Conservation (phyloP, 1,139 yeast genomes). For the Debaryomyces sp. region DNA sequence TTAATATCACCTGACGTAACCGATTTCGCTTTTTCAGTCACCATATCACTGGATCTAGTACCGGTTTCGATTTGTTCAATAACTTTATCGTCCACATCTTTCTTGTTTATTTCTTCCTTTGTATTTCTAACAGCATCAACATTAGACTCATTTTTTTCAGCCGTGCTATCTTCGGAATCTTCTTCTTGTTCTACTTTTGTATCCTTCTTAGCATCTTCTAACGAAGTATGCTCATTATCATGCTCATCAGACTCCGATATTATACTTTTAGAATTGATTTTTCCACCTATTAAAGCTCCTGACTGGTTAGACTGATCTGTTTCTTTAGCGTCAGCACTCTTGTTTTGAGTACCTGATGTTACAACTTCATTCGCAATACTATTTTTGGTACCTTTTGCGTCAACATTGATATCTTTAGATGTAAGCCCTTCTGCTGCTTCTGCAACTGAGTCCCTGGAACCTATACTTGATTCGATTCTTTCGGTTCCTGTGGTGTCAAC, state of each 20-base stretch:
- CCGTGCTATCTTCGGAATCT: not conserved
- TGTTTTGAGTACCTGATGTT: not conserved
- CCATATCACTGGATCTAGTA: not conserved
- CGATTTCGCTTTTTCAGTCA: not conserved
- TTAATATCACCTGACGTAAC: not conserved
- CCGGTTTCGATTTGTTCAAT: not conserved
- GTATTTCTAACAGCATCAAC: not conserved
- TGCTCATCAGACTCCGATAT: not conserved
- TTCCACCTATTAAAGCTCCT: not conserved
- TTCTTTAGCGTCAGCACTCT: not conserved
- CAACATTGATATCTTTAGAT: not conserved
- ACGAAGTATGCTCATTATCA: not conserved
- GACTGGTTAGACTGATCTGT: not conserved
- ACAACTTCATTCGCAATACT: not conserved
- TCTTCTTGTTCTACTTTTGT: not conserved
- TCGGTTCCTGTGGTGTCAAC: slow-evolving; percentile 11
- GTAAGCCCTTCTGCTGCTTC: not conserved
- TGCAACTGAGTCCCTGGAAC: not conserved
- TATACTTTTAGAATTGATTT: not conserved
- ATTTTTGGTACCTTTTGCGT: not conserved
- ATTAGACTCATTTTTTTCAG: not conserved
- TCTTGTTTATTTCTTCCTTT: not conserved
- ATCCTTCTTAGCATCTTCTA: not conserved
- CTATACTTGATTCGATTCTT: slow-evolving; percentile 10
- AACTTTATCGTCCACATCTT: not conserved